Base-by-base conservation (phyloP, 192 early-diverging fungal genomes). In the Mortierella hygrophila region DNA sequence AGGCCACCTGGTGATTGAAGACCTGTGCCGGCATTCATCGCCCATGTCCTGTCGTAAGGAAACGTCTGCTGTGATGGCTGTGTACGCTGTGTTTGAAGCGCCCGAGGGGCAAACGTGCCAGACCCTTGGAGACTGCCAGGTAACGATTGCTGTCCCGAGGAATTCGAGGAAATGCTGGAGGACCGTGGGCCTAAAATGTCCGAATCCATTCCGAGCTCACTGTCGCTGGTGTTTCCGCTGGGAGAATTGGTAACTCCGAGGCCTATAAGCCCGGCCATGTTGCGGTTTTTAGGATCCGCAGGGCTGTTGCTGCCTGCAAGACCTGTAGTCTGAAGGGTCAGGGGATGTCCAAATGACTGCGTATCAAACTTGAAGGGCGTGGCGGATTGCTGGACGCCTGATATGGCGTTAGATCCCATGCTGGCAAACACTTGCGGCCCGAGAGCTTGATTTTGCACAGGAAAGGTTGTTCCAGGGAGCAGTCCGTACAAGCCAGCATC, bases 401-500 rank as follows among this genome's bases (percentile, higher is more conserved):
- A 47, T 0, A 46, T 52, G 8, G 40, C 9, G 3, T 32, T 32
- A 1, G 37, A 1, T 16, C 16, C 35, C 35, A 52, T 16, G 20
- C 68, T 65, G 20, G 49, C 37, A 29, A 60, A 29, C 29, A 77
- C 74, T 4, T 75, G 49, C 8, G 49, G 26, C 47, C 41, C 70
- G 0, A 20, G 29, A 9, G 46, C 16, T 9, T 74, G 76, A 23
- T 57, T 76, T 3, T 74, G 60, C 11, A 41, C 29, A 5, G 37
- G 78, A 15, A 80, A 77, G 0, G 57, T 15, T 9, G 78, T 46
- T 35, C 72, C 75, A 29, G 83, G 75, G 1, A 85, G 35, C 46
- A 85, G 77, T 2, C 75, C 74, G 29, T 77, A 85, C 18, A 85
- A 3, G 42, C 41, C 80, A 15, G 74, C n/a, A 44, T 85, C 83